Conservation (phyloP, 2,329 filamentous ascomycete genomes). For the Phoma sp. region DNA sequence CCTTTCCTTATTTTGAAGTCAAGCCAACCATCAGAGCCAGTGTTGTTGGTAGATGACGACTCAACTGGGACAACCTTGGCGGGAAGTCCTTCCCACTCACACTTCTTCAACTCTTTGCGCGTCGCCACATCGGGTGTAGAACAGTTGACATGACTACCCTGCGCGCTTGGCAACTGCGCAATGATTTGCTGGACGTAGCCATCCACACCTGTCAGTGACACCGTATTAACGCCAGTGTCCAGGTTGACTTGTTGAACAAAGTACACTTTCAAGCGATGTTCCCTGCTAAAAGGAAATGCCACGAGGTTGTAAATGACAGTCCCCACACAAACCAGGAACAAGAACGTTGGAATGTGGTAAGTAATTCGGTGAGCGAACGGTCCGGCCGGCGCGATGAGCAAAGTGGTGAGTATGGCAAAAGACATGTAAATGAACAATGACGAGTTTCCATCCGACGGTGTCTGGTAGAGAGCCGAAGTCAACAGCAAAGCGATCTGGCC, state of each 20-base stretch:
- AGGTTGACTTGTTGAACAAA: slow-evolving; percentile 84
- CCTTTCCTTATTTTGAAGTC: slow-evolving; percentile 64
- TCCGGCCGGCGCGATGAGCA: slow-evolving; percentile 76
- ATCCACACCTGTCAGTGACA: slow-evolving; percentile 56
- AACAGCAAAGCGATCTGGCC: slow-evolving; percentile 77
- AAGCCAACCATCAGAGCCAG: slow-evolving; percentile 60
- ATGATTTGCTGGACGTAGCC: slow-evolving; percentile 62
- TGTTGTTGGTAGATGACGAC: slow-evolving; percentile 32
- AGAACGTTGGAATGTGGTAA: slow-evolving; percentile 78
- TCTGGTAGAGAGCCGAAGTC: slow-evolving; percentile 76
- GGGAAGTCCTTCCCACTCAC: slow-evolving; percentile 71
- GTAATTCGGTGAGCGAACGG: slow-evolving; percentile 89
- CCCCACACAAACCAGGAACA: slow-evolving; percentile 73
- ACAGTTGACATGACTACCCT: slow-evolving; percentile 60
- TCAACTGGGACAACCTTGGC: slow-evolving; percentile 65
- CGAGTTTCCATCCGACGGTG: slow-evolving; percentile 80
- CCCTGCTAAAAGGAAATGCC: slow-evolving; percentile 85
- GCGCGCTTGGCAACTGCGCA: slow-evolving; percentile 71
- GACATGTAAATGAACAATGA: slow-evolving; percentile 74
- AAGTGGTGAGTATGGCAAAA: slow-evolving; percentile 69
- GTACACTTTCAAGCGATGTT: slow-evolving; percentile 82
- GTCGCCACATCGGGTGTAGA: slow-evolving; percentile 48
- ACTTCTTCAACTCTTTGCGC: slow-evolving; percentile 64
- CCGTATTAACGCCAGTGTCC: slow-evolving; percentile 69
- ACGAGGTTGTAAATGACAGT: slow-evolving; percentile 85